Evolutionary conservation across 768 basidiomycete genomes (phyloP), one percentile per base, ranked within the genome.

Genomic region (Lactarius evosmus): DNA sequence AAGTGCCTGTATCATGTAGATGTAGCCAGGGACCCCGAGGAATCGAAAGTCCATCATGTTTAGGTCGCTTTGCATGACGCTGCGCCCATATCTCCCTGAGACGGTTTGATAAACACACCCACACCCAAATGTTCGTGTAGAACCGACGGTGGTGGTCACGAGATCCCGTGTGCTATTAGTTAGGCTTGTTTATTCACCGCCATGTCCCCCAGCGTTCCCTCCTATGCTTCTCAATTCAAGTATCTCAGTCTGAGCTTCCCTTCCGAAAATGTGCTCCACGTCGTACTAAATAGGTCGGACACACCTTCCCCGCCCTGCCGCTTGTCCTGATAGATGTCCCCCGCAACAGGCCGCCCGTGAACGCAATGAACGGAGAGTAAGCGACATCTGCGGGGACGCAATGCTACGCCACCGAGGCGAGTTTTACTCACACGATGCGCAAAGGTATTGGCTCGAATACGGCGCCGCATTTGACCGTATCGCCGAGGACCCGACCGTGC

Each of bases 401-500:
- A 4, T 33, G n/a, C 14, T 25, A 61, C 40, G 32, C 2, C 4
- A 29, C n/a, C 9, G 25, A 11, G 11, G n/a, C n/a, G n/a, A n/a
- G n/a, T n/a, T 29, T 29, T 32, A 29, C 30, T 49, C 25, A 32
- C 22, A 22, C 19, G n/a, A 36, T 34, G 11, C 33, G 7, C 16
- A 34, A 3, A 92, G 90, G 44, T 86, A 88, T 71, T 95, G 91
- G 91, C 74, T 74, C 27, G 88, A 88, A 53, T 85, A 92, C 36
- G 83, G 83, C 4, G 70, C 75, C 2, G 78, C 85, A 0, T 88
- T 95, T 67, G 82, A 86, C 54, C 70, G 74, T 0, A 77, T 94
- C 14, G 65, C 76, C 67, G 7, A 72, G 62, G 73, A 85, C 75
- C 70, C 82, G 57, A 83, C 86, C 33, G 82, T 93, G 1, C 83